A percentile compares a stretch with the other conserved stretches of the same genome.
These are phyloP conservation scores for Primulina eburnea DNA, from an alignment of 257 asterid species.

Conservation along the genomic window DNA sequence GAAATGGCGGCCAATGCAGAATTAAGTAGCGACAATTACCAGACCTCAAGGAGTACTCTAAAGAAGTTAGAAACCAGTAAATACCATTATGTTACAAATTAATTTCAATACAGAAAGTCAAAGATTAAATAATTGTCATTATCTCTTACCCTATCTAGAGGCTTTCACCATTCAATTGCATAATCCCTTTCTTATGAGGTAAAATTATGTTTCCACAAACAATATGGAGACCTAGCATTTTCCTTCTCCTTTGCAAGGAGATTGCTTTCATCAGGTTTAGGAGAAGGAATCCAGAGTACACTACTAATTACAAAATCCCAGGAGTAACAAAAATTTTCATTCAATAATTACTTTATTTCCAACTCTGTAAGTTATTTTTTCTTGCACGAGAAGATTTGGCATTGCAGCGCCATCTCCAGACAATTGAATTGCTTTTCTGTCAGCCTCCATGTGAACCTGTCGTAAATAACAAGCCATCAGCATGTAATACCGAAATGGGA, in stretches of 20 bases:
- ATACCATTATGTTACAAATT: background rate
- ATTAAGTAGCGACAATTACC: background rate
- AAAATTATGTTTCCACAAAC: background rate
- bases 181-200: constrained; percentile 5
- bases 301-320: constrained; percentile 18
- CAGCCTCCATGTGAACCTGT: constrained; percentile 98
- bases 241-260: background rate
- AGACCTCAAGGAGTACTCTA: constrained; percentile 3
- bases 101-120: constrained; percentile 2
- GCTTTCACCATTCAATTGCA: constrained; percentile 14
- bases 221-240: background rate
- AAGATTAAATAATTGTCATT: background rate
- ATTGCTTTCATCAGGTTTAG: background rate
- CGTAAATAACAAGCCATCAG: constrained; percentile 24
- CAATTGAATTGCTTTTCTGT: constrained; percentile 60
- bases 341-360: constrained; percentile 67
- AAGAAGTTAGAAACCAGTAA: background rate
- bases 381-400: constrained; percentile 47
- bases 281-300: constrained; percentile 5
- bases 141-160: background rate
- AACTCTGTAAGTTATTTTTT: constrained; percentile 78
- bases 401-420: constrained; percentile 48
- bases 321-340: constrained; percentile 6
- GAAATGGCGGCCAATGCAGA: background rate
- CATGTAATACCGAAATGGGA: constrained; percentile 10